Evolutionary conservation across 768 basidiomycete genomes (phyloP).

Genomic region (Leccinum variicolor): DNA sequence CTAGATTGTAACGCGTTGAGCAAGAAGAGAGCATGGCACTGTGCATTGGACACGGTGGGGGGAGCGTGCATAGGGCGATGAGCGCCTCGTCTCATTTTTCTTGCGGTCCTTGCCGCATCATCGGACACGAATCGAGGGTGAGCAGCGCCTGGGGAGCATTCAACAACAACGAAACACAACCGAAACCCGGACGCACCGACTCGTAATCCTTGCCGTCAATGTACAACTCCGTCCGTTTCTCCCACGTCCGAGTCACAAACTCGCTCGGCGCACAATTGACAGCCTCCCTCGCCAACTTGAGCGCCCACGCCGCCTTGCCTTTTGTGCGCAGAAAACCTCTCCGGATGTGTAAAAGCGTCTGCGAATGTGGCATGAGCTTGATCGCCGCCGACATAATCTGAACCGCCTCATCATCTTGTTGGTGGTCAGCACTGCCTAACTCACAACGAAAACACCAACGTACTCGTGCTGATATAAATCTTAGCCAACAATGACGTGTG

Average conservation of each 20-base stretch:
- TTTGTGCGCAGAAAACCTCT: slow-evolving; percentile 91
- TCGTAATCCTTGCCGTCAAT: slow-evolving; percentile 89
- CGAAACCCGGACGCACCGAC: slow-evolving; percentile 35
- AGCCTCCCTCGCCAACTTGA: slow-evolving; percentile 88
- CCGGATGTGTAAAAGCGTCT: slow-evolving; percentile 90
- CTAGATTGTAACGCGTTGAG: too few species aligned
- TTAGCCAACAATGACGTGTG: slow-evolving; percentile 70
- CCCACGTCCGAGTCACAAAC: slow-evolving; percentile 86
- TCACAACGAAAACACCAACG: slow-evolving; percentile 25
- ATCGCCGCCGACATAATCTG: slow-evolving; percentile 84
- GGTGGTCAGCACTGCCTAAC: neutral
- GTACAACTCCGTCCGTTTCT: slow-evolving; percentile 93
- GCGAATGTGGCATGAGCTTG: slow-evolving; percentile 83
- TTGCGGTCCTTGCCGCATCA: slow-evolving; percentile 85
- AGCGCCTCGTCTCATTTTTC: too few species aligned
- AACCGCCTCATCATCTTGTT: too few species aligned
- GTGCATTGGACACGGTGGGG: too few species aligned
- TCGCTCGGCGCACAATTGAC: slow-evolving; percentile 99
- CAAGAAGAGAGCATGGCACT: too few species aligned
- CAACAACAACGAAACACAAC: neutral
- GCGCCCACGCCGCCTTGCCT: slow-evolving; percentile 81
- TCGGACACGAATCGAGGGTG: slow-evolving; percentile 97
- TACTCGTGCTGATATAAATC: slow-evolving; percentile 97
- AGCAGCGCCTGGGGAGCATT: slow-evolving; percentile 55
- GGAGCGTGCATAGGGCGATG: too few species aligned